Conservation (phyloP, 2,329 filamentous ascomycete species). For the Aspergillus puulaauensis region DNA sequence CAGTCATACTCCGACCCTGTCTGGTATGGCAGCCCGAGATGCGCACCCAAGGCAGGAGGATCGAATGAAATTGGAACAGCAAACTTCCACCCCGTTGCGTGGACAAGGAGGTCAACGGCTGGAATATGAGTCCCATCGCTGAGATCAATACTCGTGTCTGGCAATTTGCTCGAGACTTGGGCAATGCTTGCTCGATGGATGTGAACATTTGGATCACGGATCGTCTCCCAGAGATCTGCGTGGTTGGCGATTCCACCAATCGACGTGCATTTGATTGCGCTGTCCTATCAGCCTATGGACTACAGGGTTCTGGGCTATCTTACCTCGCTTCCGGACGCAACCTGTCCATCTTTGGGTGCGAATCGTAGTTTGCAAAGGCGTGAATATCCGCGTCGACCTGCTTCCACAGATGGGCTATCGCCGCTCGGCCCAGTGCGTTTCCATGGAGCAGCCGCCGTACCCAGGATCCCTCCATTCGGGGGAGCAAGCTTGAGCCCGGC, state of each 20-base stretch:
- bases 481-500: neutral
- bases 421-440: slow-evolving; percentile 22
- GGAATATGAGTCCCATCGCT: slow-evolving; percentile 12
- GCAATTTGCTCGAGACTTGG: neutral
- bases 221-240: slow-evolving; percentile 23
- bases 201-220: slow-evolving; percentile 19
- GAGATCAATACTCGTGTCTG: slow-evolving; percentile 5
- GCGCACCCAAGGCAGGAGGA: slow-evolving; percentile 13
- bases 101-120: slow-evolving; percentile 19
- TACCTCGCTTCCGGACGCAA: slow-evolving; percentile 18
- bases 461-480: slow-evolving; percentile 23
- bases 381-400: slow-evolving; percentile 16
- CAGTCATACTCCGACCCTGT: slow-evolving; percentile 5
- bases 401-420: slow-evolving; percentile 20
- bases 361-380: slow-evolving; percentile 15
- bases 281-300: neutral
- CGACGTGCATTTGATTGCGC: slow-evolving; percentile 21
- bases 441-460: slow-evolving; percentile 19
- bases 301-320: neutral
- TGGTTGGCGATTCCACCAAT: slow-evolving; percentile 26
- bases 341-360: slow-evolving; percentile 19
- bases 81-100: slow-evolving; percentile 25
- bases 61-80: slow-evolving; percentile 20
- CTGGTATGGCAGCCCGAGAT: slow-evolving; percentile 16
- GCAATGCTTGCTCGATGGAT: slow-evolving; percentile 21